Conservation (phyloP, 805 yeast species). For the Metschnikowia matae region DNA sequence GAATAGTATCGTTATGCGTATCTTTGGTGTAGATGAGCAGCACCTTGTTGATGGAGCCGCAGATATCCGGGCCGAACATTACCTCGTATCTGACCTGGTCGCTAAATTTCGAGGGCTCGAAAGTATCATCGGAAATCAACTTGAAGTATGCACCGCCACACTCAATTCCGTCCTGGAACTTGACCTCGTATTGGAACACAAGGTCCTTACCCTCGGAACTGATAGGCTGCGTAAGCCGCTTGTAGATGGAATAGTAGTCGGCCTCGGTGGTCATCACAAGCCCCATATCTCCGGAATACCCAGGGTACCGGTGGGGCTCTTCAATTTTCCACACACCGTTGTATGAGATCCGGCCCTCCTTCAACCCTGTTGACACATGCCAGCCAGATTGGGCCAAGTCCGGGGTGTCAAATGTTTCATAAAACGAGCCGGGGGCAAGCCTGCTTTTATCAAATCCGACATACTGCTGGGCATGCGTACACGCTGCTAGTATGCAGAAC, state of each 20-base stretch:
- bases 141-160: conserved; percentile 93
- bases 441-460: conserved; percentile 32
- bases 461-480: conserved; percentile 18
- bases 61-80: conserved; percentile 93
- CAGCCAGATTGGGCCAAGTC: conserved; percentile 28
- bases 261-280: conserved; percentile 73
- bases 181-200: conserved; percentile 87
- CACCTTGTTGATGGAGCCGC: conserved; percentile 76
- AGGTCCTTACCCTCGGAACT: conserved; percentile 60
- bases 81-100: conserved; percentile 72
- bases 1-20: conserved; percentile 52
- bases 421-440: conserved; percentile 45
- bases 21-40: conserved; percentile 68
- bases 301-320: conserved; percentile 52
- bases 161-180: conserved; percentile 68
- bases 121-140: conserved; percentile 44
- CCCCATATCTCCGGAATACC: conserved; percentile 64
- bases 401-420: conserved; percentile 54
- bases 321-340: conserved; percentile 75
- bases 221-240: conserved; percentile 52
- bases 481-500: not conserved
- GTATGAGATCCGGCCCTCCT: conserved; percentile 53
- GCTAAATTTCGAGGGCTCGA: conserved; percentile 47
- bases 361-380: conserved; percentile 53
- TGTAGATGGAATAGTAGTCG: conserved; percentile 78